phyloP scores from a whole-genome alignment of 2,329 filamentous ascomycete genomes.

The Sporothrix schenckii region DNA sequence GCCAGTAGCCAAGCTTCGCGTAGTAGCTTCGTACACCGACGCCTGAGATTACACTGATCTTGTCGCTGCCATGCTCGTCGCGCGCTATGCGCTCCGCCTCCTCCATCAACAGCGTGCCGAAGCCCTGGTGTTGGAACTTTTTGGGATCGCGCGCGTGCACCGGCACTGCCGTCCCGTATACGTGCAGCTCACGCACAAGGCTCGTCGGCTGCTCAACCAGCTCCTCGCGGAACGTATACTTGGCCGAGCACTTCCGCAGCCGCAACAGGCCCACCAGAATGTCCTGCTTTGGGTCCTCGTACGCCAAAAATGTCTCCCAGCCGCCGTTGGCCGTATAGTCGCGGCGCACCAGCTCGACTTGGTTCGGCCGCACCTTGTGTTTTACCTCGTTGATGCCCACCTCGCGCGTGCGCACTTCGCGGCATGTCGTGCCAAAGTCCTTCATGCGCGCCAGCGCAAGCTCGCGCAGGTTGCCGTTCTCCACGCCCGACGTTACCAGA shows the following conservation, averaged over 20 bases:
- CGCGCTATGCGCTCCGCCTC: slow-evolving; percentile 94
- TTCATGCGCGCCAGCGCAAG: slow-evolving; percentile 97
- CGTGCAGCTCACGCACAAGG: slow-evolving; percentile 90
- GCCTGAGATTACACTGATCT: slow-evolving; percentile 97
- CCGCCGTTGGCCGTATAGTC: slow-evolving; percentile 95
- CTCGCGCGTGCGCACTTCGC: slow-evolving; percentile 93
- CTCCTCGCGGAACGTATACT: slow-evolving; percentile 90
- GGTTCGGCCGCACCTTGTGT: slow-evolving; percentile 94
- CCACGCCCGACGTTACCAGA: slow-evolving; percentile 94
- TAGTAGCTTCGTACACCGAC: slow-evolving; percentile 97
- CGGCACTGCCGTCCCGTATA: slow-evolving; percentile 96
- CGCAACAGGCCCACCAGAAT: slow-evolving; percentile 91
- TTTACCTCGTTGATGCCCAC: slow-evolving; percentile 99
- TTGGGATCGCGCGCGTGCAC: slow-evolving; percentile 92
- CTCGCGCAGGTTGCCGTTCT: slow-evolving; percentile 95
- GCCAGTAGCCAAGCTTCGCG: slow-evolving; percentile 84
- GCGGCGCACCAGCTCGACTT: slow-evolving; percentile 90
- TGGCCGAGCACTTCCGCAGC: slow-evolving; percentile 84
- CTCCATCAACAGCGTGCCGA: slow-evolving; percentile 95
- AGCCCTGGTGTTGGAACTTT: slow-evolving; percentile 98
- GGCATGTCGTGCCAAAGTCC: slow-evolving; percentile 95
- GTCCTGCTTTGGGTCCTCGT: slow-evolving; percentile 98
- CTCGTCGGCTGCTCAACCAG: slow-evolving; percentile 84
- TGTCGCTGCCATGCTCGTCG: slow-evolving; percentile 89
- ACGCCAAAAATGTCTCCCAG: slow-evolving; percentile 98